phyloP scores from a whole-genome alignment of 768 basidiomycete genomes.

The Tulasnella sp. region DNA sequence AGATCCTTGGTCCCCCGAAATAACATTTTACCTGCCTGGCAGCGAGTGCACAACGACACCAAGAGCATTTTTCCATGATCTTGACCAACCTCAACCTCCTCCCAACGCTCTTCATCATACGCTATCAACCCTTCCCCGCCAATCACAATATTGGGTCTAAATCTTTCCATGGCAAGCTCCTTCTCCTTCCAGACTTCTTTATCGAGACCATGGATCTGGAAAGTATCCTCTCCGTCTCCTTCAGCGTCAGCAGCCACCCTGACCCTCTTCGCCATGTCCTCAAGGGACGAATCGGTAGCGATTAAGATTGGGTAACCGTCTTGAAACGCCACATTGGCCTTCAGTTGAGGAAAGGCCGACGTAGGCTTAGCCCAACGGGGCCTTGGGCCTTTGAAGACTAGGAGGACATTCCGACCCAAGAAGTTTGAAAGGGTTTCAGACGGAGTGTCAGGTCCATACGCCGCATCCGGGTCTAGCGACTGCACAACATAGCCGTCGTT shows the following conservation, averaged over 20 bases:
- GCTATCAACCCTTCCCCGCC: constrained; percentile 60
- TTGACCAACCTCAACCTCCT: constrained; percentile 58
- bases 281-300: constrained; percentile 67
- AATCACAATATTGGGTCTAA: constrained; percentile 76
- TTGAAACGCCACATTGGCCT: constrained; percentile 56
- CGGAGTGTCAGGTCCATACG: constrained; percentile 46
- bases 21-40: constrained; percentile 56
- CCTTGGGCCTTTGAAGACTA: constrained; percentile 68
- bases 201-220: constrained; percentile 15
- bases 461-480: constrained; percentile 40
- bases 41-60: constrained; percentile 71
- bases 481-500: constrained; percentile 72
- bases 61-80: constrained; percentile 50
- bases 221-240: constrained; percentile 42
- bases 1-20: constrained; percentile 22
- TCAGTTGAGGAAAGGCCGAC: constrained; percentile 57
- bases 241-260: constrained; percentile 51
- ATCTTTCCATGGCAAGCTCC: constrained; percentile 64
- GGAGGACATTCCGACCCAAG: constrained; percentile 61
- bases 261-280: constrained; percentile 54
- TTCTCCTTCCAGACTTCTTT: constrained; percentile 54
- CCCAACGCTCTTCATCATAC: constrained; percentile 73
- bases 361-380: constrained; percentile 59
- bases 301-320: constrained; percentile 73
- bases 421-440: constrained; percentile 64